Conservation (phyloP, 176 grass and related monocot species). For the Musa acuminata region DNA sequence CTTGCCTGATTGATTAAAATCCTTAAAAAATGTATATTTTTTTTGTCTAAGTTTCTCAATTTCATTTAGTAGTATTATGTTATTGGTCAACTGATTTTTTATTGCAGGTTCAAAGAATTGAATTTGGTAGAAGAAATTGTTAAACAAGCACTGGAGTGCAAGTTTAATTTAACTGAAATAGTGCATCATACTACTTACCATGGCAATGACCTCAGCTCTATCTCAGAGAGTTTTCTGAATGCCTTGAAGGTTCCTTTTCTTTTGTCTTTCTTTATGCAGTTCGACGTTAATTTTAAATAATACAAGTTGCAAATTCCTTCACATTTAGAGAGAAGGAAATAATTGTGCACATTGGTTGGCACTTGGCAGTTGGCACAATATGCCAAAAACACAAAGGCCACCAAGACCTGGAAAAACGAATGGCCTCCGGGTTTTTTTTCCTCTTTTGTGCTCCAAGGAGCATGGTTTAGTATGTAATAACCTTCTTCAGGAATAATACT, state of each 20-base stretch:
- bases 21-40: neutral
- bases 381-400: too few relatives aligned
- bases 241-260: constrained; percentile 55
- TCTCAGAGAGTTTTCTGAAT: constrained; percentile 51
- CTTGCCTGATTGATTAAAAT: neutral
- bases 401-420: too few relatives aligned
- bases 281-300: neutral
- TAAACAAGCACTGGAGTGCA: constrained; percentile 41
- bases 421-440: neutral
- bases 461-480: too few relatives aligned
- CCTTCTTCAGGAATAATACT: too few relatives aligned
- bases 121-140: constrained; percentile 67
- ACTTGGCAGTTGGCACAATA: too few relatives aligned
- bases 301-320: too few relatives aligned
- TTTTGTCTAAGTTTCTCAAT: too few relatives aligned
- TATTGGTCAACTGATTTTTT: constrained; percentile 16
- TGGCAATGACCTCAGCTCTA: constrained; percentile 54
- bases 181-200: constrained; percentile 35
- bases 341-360: too few relatives aligned
- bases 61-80: constrained; percentile 14
- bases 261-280: neutral
- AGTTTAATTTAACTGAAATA: constrained; percentile 58
- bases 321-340: too few relatives aligned
- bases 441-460: neutral
- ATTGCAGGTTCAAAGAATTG: constrained; percentile 65